A percentile compares a stretch with the other conserved stretches of the same genome.
Conservation (phyloP, 2,329 filamentous ascomycete species). For the Orbilia oligospora region DNA sequence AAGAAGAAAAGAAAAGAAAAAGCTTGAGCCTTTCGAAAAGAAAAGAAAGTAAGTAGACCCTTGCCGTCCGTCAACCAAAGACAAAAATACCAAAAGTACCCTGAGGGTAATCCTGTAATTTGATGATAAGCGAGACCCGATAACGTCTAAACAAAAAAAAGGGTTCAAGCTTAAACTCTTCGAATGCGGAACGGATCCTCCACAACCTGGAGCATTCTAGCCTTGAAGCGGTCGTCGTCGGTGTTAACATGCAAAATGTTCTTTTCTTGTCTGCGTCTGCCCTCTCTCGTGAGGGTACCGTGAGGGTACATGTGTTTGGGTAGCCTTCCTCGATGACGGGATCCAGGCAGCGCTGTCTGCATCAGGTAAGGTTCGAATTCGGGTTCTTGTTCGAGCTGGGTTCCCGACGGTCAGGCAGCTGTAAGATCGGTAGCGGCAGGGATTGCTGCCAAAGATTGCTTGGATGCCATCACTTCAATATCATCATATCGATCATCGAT, state of each 20-base stretch:
- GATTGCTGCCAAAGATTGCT: neutral
- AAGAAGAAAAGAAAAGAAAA: too few relatives aligned
- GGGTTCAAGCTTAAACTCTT: conserved; percentile 8
- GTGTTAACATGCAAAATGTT: too few relatives aligned
- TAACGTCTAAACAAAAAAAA: conserved; percentile 30
- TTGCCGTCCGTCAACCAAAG: conserved; percentile 17
- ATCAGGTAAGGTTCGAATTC: conserved; percentile 3
- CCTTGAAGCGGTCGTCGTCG: conserved; percentile 23
- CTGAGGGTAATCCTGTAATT: conserved; percentile 49
- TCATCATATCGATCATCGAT: too few relatives aligned
- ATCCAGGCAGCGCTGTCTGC: conserved; percentile 12
- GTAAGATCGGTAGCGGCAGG: conserved; percentile 15
- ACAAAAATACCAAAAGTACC: conserved; percentile 5
- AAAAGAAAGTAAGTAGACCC: conserved; percentile 6
- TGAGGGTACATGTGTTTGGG: conserved; percentile 12
- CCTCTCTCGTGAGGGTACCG: conserved; percentile 2
- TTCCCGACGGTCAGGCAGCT: conserved; percentile 15
- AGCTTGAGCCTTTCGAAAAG: too few relatives aligned
- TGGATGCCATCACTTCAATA: conserved; percentile 16
- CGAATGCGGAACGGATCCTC: conserved; percentile 25
- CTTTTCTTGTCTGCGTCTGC: neutral
- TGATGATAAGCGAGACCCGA: conserved; percentile 56
- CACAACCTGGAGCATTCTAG: conserved; percentile 38
- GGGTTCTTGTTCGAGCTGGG: conserved; percentile 6
- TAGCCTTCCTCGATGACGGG: conserved; percentile 18